A percentile compares a stretch with the other conserved stretches of the same genome.
phyloP scores from a whole-genome alignment of 345 rosid species.

The Raphanus sativus region DNA sequence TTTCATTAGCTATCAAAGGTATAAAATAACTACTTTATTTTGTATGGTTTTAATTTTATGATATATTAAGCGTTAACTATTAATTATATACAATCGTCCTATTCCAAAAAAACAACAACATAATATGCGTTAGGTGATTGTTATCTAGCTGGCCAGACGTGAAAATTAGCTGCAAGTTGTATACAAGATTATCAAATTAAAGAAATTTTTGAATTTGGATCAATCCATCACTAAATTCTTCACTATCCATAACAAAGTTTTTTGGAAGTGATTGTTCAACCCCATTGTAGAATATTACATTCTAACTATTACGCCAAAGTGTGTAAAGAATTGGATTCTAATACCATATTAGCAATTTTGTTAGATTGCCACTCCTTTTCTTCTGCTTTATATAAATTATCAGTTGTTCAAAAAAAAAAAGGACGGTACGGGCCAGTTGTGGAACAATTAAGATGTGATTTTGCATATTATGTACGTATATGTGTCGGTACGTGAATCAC shows the following conservation, averaged over 20 bases:
- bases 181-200: not conserved
- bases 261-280: not conserved
- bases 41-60: no score
- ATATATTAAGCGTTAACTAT: no score
- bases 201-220: not conserved
- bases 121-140: not conserved
- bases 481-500: slow-evolving; percentile 29
- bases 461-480: slow-evolving; percentile 16
- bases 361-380: slow-evolving; percentile 17
- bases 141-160: not conserved
- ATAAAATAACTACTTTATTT: no score
- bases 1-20: no score
- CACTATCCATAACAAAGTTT: not conserved
- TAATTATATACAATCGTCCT: not conserved
- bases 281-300: not conserved
- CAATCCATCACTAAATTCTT: slow-evolving; percentile 1
- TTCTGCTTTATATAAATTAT: no score
- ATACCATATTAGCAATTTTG: not conserved
- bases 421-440: slow-evolving; percentile 35
- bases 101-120: not conserved
- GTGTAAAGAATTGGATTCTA: slow-evolving; percentile 28
- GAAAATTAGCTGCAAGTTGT: not conserved
- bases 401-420: no score
- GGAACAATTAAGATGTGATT: slow-evolving; percentile 6
- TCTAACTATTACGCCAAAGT: slow-evolving; percentile 4